These are phyloP conservation scores for Corrigiola litoralis DNA, from an alignment of 179 eudicot genomes.

Conservation along the genomic window DNA sequence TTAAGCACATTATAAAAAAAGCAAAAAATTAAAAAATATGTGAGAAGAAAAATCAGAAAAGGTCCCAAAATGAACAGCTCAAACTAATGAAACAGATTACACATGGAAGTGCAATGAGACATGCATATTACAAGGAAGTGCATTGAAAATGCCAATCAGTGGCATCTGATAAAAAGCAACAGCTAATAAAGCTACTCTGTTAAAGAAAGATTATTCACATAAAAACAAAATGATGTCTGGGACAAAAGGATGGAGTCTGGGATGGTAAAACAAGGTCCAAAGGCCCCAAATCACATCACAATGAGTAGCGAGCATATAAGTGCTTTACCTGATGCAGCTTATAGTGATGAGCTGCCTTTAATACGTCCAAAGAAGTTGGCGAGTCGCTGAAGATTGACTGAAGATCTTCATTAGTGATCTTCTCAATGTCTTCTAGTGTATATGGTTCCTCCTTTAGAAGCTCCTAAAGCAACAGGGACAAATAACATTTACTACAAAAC, in stretches of 20 bases:
- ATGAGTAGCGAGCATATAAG: neutral
- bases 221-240: neutral
- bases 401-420: constrained; percentile 51
- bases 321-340: constrained; percentile 74
- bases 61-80: too few species aligned
- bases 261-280: constrained; percentile 6
- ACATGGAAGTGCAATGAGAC: too few species aligned
- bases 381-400: constrained; percentile 61
- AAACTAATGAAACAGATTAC: too few species aligned
- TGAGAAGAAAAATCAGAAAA: too few species aligned
- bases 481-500: neutral
- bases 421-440: constrained; percentile 74
- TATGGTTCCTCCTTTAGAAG: constrained; percentile 78
- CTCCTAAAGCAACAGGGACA: constrained; percentile 44
- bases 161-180: neutral
- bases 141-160: too few species aligned
- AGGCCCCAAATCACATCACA: neutral
- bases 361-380: constrained; percentile 77
- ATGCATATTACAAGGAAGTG: too few species aligned
- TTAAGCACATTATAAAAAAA: too few species aligned
- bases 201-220: neutral
- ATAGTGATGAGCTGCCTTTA: constrained; percentile 74
- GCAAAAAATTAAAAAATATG: too few species aligned
- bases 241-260: neutral
- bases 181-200: neutral